Base-by-base conservation (phyloP, 83 land plant species). In the Larix sibirica region DNA sequence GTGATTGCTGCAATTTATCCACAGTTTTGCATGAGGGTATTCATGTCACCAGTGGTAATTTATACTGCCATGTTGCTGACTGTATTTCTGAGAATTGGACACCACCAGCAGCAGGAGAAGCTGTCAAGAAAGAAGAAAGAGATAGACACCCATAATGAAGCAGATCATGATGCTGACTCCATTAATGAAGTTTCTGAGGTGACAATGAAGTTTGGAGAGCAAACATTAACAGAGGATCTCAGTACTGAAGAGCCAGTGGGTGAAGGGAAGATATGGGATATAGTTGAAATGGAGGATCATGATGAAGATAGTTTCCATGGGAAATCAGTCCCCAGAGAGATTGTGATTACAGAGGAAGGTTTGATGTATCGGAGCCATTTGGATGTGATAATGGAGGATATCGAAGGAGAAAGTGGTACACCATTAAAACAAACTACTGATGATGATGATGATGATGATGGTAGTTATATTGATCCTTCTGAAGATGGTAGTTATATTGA, bases 11-110 rank as follows among this genome's bases (percentile, higher is more conserved):
- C 18, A 6, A 33, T 36, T 0, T 69, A 17, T 18, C 74, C 74
- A 17, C 44, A 69, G 74, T 69, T 69, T 69, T 69, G 74, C 74
- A 33, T 69, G 42, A 69, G 74, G 74, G 21, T 69, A 16, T 69
- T 69, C 74, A 36, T 69, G 42, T 69, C 74, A 69, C 74, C 74
- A 69, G 74, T 69, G 18, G 74, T 69, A 33, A 40, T 69, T 69
- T 69, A 69, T 36, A 69, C 74, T 6, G 74, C 8, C 7, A 33
- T 69, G 42, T 69, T 69, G 3, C 74, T 69, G 6, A 69, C 44
- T 69, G 74, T 20, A 17, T 44, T 69, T 20, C 33, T 69, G 42
- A 69, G 44, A 9, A 69, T 26, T 36, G 74, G 74, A 69, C 74
- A 69, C 6, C 33, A 20, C 9, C 74, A 69, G 21, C 74, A 69